These are phyloP conservation scores for Kalaharituber pfeilii DNA, from an alignment of 2,329 filamentous ascomycete genomes.

Conservation along the genomic window DNA sequence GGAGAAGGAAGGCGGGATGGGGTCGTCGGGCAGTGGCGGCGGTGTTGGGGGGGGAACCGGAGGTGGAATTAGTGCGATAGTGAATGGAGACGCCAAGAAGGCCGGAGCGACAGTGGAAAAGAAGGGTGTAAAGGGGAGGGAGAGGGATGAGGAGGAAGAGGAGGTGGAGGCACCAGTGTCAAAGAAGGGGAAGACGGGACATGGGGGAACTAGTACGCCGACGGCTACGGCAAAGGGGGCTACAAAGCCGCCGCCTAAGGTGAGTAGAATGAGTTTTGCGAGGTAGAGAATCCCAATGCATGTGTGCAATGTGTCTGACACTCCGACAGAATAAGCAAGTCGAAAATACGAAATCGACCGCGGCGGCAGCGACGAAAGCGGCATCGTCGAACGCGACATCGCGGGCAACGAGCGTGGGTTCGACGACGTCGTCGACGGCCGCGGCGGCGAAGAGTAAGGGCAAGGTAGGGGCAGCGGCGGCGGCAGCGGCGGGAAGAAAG, in stretches of 20 bases:
- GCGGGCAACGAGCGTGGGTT: conserved; percentile 73
- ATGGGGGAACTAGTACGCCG: conserved; percentile 59
- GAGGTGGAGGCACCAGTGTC: conserved; percentile 68
- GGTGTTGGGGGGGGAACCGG: no score
- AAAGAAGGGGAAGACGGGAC: conserved; percentile 79
- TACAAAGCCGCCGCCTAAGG: conserved; percentile 16
- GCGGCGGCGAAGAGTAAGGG: conserved; percentile 23
- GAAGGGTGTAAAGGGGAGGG: conserved; percentile 42
- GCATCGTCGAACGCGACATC: conserved; percentile 60
- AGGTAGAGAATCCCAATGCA: no score
- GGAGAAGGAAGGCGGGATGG: conserved; percentile 35
- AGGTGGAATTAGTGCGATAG: no score
- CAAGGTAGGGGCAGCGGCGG: conserved; percentile 13
- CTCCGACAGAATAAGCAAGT: conserved; percentile 70
- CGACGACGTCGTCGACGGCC: conserved; percentile 44
- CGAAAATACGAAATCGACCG: conserved; percentile 57
- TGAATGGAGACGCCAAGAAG: conserved; percentile 1
- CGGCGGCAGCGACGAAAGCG: conserved; percentile 47
- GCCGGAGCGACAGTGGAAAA: conserved; percentile 32
- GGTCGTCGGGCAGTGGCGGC: no score
- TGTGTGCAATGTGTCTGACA: conserved; percentile 22
- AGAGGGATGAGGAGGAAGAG: conserved; percentile 59
- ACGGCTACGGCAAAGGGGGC: conserved; percentile 5
- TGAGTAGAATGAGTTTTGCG: conserved; percentile 20
- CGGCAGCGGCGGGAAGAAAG: conserved; percentile 14